Evolutionary conservation across 1,284 basidiomycete genomes (phyloP), one percentile per base, ranked within the genome.

Genomic region (Ceratobasidium sp.): DNA sequence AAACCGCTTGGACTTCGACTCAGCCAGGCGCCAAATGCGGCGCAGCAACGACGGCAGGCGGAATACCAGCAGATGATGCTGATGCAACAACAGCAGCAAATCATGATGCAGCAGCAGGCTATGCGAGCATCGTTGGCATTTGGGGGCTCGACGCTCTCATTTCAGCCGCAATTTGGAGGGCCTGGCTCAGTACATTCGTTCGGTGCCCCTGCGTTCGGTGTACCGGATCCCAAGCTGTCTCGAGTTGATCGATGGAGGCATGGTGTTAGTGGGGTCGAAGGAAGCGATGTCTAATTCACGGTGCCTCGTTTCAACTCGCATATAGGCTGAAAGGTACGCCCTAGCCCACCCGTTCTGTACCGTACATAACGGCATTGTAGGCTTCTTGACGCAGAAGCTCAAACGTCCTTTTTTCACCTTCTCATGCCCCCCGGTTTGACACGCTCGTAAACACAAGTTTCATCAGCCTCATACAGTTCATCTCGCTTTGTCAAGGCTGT

Each of bases 171-270:
- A 48, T 23, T 62, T 23, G 59, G 78, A 33, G 52, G 68, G 46
- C 46, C 78, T 54, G 69, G 69, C 35, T 41, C 78, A 16, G 69
- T 78, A 30, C 67, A 76, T 62, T 77, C 57, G 54, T 78, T 78
- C 50, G 30, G 55, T 59, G 73, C 64, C 27, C 74, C 60, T 4
- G 60, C 65, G 59, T 62, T 65, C 41, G 59, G 62, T 35, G 62
- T 8, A 27, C 67, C 67, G 38, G 62, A 76, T 30, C 65, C 65
- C 44, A 76, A 66, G 64, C 64, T 64, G 23, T 60, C 88, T 20
- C 86, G 88, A 2, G 93, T 95, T 27, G 94, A 95, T 83, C 88
- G 88, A 78, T 95, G 93, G 93, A 89, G 93, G 81, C 90, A 88
- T 78, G 90, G 93, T 81, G 92, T 95, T 20, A 67, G 65, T 46